Percentiles rank a stretch among this genome's conserved stretches.
Conservation (phyloP, 805 yeast species). For the Cyberlindnera misumaiensis region DNA sequence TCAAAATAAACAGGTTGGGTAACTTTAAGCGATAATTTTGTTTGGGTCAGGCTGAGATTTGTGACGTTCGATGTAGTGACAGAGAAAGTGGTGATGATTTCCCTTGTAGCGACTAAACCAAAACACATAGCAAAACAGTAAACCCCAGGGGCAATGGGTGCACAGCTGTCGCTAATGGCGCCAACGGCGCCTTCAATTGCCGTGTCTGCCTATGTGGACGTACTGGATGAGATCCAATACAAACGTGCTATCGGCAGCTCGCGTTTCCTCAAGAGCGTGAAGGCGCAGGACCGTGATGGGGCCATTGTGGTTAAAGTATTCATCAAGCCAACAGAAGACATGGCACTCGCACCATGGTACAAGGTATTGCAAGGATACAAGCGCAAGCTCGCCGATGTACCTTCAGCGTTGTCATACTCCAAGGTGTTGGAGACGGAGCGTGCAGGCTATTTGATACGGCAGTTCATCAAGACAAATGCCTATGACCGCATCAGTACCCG, state of each 20-base stretch:
- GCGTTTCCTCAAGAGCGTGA: conserved; percentile 78
- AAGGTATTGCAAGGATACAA: conserved; percentile 28
- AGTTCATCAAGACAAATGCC: conserved; percentile 68
- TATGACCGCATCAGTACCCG: conserved; percentile 83
- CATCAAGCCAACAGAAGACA: conserved; percentile 56
- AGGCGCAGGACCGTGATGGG: conserved; percentile 70
- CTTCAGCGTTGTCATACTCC: conserved; percentile 65
- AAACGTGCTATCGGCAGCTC: conserved; percentile 70
- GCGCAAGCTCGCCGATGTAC: conserved; percentile 37
- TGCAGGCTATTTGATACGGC: conserved; percentile 87
- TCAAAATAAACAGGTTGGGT: conserved; percentile 30
- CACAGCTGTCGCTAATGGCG: conserved; percentile 74
- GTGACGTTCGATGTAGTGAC: no score
- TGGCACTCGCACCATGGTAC: conserved; percentile 19
- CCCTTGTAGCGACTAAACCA: no score
- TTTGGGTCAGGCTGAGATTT: no score
- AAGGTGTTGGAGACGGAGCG: conserved; percentile 80
- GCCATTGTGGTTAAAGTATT: conserved; percentile 73
- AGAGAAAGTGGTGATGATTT: no score
- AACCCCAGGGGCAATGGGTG: conserved; percentile 61
- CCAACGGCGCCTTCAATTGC: conserved; percentile 93
- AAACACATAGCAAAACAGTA: background rate
- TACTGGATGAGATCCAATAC: conserved; percentile 68
- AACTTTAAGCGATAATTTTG: no score
- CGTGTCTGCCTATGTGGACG: conserved; percentile 81